Conservation (phyloP, 1,139 yeast species). For the Suhomyces panamericanus region DNA sequence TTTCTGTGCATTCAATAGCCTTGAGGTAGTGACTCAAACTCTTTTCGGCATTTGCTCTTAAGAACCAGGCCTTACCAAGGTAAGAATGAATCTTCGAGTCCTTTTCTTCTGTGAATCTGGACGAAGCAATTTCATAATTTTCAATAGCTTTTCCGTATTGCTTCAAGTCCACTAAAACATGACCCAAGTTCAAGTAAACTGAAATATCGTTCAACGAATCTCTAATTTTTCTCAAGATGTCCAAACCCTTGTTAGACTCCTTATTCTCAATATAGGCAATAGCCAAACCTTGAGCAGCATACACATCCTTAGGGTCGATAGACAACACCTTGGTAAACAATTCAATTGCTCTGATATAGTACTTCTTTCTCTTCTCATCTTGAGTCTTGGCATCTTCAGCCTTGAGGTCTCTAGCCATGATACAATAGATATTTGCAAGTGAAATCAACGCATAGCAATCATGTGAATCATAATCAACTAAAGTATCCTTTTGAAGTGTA, state of each 20-base stretch:
- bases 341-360: conserved; percentile 86
- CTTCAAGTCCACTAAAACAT: conserved; percentile 78
- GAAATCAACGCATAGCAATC: conserved; percentile 89
- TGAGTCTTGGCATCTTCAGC: conserved; percentile 43
- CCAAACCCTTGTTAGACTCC: conserved; percentile 74
- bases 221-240: conserved; percentile 82
- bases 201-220: conserved; percentile 86
- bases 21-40: conserved; percentile 58
- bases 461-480: conserved; percentile 79
- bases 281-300: conserved; percentile 98
- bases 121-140: conserved; percentile 77
- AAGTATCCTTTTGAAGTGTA: conserved; percentile 79
- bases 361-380: conserved; percentile 67
- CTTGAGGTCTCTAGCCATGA: conserved; percentile 78
- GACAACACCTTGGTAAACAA: conserved; percentile 84
- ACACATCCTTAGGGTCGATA: conserved; percentile 81
- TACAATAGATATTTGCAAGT: conserved; percentile 81
- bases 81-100: conserved; percentile 68
- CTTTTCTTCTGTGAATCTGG: conserved; percentile 60
- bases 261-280: conserved; percentile 89
- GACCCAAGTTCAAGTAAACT: conserved; percentile 83
- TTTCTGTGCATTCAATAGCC: conserved; percentile 61
- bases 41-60: conserved; percentile 73
- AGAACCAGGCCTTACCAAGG: conserved; percentile 88
- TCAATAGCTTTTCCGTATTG: conserved; percentile 88